Evolutionary conservation across 805 yeast genomes (phyloP), one percentile per base, ranked within the genome.

Genomic region (Isabelozyma gotoi): DNA sequence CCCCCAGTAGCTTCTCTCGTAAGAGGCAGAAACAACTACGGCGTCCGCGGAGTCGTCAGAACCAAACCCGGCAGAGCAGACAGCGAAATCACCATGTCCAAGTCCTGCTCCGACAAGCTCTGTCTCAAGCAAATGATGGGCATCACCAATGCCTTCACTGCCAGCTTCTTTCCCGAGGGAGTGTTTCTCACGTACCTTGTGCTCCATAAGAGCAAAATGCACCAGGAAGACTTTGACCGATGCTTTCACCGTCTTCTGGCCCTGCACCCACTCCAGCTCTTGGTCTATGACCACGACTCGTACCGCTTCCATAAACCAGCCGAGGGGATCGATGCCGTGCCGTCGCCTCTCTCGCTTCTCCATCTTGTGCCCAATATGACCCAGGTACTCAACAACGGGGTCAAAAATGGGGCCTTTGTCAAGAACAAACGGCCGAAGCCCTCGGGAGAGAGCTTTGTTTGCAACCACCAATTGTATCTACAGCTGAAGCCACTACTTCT

Each of bases 41-140:
- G 64, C 12, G 53, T 64, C 15, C 62, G 74, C 2, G 96, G 96
- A 0, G 62, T 68, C 7, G 90, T 92, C 1, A 71, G 99, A 48
- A 91, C 98, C 0, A 92, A 94, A 57, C 99, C 98, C 0, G 99
- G 99, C 1, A 63, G 98, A 40, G 60, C 72, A 20, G 98, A 94
- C 58, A 85, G 97, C 2, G 75, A 77, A 2, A 49, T 81, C 3
- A 78, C 96, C 0, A 62, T 77, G 39, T 86, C 95, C 21, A 92
- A 90, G 60, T 88, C 96, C 1, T 92, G 98, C 59, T 81, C 95
- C 1, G 98, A 92, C 60, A 92, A 92, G 55, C 60, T 92, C 19
- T 74, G 87, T 35, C 41, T 84, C 39, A 74, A 75, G 45, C 97
- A 88, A 58, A 63, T 67, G 29, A 67, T 71, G 0, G 85, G 89